Percentiles rank a stretch among this genome's conserved stretches.
Evolutionary conservation across 139 green algal genomes (phyloP).

Genomic region (Coelastrella sp.): DNA sequence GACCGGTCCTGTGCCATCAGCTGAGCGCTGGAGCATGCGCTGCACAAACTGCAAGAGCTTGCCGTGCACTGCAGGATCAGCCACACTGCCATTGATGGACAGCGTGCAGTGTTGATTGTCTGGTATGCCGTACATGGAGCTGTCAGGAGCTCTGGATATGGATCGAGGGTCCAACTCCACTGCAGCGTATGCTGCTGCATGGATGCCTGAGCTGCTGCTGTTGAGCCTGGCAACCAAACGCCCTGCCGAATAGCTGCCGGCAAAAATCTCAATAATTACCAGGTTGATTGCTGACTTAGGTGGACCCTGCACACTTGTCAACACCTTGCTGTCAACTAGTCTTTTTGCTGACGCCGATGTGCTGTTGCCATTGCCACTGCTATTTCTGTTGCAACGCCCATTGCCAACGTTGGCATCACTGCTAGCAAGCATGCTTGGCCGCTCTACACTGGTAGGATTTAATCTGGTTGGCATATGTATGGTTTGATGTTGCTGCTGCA

Average conservation of each 20-base stretch:
- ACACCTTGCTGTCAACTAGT: too few species aligned
- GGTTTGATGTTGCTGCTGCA: too few species aligned
- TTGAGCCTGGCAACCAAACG: not conserved
- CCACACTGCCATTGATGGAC: not conserved
- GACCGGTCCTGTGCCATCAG: conserved; percentile 1
- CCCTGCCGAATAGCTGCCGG: not conserved
- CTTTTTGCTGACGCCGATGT: too few species aligned
- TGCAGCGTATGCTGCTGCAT: not conserved
- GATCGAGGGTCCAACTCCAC: not conserved
- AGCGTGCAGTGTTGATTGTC: not conserved
- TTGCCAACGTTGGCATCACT: too few species aligned
- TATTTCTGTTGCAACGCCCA: too few species aligned
- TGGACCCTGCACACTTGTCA: not conserved
- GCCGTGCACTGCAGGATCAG: conserved; percentile 5
- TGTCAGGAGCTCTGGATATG: not conserved
- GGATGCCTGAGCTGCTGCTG: not conserved
- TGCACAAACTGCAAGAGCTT: conserved; percentile 23
- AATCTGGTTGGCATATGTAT: too few species aligned
- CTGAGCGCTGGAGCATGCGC: conserved; percentile 18
- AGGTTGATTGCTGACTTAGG: not conserved
- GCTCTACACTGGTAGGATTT: too few species aligned
- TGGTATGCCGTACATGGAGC: not conserved
- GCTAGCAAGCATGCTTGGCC: too few species aligned
- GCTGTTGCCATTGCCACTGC: too few species aligned
- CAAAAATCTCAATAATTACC: not conserved